phyloP scores from a whole-genome alignment of 495 filamentous ascomycete species.

The Rusavskia elegans region DNA sequence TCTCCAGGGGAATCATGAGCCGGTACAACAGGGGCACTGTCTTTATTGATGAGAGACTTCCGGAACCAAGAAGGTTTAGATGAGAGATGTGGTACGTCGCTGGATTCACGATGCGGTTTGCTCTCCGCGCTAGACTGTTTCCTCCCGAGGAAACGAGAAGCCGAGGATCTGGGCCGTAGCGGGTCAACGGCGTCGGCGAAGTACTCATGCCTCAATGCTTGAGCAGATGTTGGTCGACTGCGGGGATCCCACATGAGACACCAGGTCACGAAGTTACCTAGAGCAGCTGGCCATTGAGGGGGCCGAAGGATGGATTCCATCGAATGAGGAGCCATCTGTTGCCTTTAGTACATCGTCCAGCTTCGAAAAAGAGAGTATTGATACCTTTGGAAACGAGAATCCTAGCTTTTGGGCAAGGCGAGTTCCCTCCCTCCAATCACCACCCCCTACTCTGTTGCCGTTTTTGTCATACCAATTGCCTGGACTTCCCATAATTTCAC shows the following conservation, averaged over 20 bases:
- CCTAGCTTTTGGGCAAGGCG: slow-evolving; percentile 87
- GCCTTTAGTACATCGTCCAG: slow-evolving; percentile 8
- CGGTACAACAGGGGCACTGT: slow-evolving; percentile 39
- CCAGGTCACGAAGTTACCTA: slow-evolving; percentile 92
- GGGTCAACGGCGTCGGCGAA: slow-evolving; percentile 94
- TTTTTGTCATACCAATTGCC: slow-evolving; percentile 94
- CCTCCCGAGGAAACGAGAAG: slow-evolving; percentile 65
- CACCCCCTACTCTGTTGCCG: slow-evolving; percentile 75
- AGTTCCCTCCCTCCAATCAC: slow-evolving; percentile 94
- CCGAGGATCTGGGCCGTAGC: slow-evolving; percentile 75
- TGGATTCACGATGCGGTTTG: slow-evolving; percentile 45
- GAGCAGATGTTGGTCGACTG: slow-evolving; percentile 79
- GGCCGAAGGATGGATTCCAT: slow-evolving; percentile 87
- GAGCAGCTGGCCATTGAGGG: slow-evolving; percentile 79
- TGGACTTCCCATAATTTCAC: slow-evolving; percentile 98
- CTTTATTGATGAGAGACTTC: slow-evolving; percentile 69
- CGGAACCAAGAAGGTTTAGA: slow-evolving; percentile 93
- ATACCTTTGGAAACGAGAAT: slow-evolving; percentile 88
- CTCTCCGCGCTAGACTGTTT: slow-evolving; percentile 71
- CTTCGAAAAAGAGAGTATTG: not conserved
- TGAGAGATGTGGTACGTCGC: slow-evolving; percentile 50
- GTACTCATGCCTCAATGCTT: slow-evolving; percentile 86
- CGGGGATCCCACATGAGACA: slow-evolving; percentile 99
- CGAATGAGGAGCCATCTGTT: slow-evolving; percentile 86
- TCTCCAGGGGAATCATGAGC: slow-evolving; percentile 17